Evolutionary conservation across 23 red algal species (phyloP).

Genomic region (Gracilaria domingensis): DNA sequence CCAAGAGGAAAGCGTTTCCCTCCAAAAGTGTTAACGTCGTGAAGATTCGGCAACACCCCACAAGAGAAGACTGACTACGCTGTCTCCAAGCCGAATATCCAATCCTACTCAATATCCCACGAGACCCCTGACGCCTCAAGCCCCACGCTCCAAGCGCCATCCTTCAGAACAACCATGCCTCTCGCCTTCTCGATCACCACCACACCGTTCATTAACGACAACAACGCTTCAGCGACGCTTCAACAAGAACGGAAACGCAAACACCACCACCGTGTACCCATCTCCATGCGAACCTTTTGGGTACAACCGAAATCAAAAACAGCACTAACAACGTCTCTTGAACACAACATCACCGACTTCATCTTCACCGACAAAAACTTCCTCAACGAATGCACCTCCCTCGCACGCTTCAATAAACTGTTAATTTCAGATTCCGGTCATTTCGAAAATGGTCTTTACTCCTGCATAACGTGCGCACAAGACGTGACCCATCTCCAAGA

Average conservation of each 20-base stretch:
- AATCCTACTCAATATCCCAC: neutral
- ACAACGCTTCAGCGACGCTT: neutral
- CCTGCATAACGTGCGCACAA: slow-evolving; percentile 32
- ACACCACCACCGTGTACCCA: neutral
- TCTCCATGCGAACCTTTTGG: slow-evolving; percentile 64
- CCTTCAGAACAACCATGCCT: neutral
- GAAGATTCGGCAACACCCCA: too few relatives aligned
- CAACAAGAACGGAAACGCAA: neutral
- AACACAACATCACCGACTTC: slow-evolving; percentile 69
- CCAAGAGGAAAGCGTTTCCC: too few relatives aligned
- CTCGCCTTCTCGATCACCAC: neutral
- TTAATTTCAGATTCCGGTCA: slow-evolving; percentile 23
- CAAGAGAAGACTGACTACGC: too few relatives aligned
- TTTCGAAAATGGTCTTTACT: slow-evolving; percentile 42
- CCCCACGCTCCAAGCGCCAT: neutral
- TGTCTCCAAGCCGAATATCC: neutral
- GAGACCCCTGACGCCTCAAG: too few relatives aligned
- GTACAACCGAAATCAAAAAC: slow-evolving; percentile 61
- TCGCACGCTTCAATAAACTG: slow-evolving; percentile 50
- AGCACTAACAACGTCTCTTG: slow-evolving; percentile 69
- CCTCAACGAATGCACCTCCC: slow-evolving; percentile 21
- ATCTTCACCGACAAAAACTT: slow-evolving; percentile 52
- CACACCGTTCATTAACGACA: neutral
- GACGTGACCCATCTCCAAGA: slow-evolving; percentile 34
- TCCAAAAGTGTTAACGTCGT: too few relatives aligned